A percentile compares a stretch with the other conserved stretches of the same genome.
Evolutionary conservation across 2,329 filamentous ascomycete genomes (phyloP).

Genomic region (Exophiala sideris): DNA sequence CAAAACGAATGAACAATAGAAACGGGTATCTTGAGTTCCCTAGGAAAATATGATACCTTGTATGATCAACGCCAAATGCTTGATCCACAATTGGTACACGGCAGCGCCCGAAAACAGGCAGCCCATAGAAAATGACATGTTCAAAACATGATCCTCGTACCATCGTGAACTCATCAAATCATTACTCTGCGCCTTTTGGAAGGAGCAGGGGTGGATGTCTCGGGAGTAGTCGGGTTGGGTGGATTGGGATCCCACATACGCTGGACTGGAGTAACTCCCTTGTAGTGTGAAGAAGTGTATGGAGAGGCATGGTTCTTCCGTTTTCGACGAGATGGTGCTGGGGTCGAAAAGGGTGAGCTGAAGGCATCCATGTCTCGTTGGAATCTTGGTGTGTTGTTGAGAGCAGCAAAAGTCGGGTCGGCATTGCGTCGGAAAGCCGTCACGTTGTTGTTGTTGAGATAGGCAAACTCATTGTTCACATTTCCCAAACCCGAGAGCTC

Average conservation of each 20-base stretch:
- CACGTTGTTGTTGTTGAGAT: constrained; percentile 66
- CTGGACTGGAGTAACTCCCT: constrained; percentile 29
- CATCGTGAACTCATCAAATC: constrained; percentile 24
- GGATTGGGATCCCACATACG: constrained; percentile 27
- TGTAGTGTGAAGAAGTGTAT: constrained; percentile 29
- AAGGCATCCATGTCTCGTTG: constrained; percentile 29
- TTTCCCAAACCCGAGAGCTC: constrained; percentile 14
- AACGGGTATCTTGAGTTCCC: neutral
- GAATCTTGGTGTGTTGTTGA: constrained; percentile 44
- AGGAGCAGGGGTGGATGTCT: constrained; percentile 21
- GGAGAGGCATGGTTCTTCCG: constrained; percentile 25
- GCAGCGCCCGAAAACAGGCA: constrained; percentile 4
- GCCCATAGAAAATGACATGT: constrained; percentile 12
- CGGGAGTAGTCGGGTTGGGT: constrained; percentile 14
- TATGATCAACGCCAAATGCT: constrained; percentile 11
- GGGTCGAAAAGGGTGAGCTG: constrained; percentile 23
- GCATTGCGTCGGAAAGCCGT: constrained; percentile 68
- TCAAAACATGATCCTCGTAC: constrained; percentile 12
- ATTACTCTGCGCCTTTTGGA: constrained; percentile 22
- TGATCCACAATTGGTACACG: constrained; percentile 18
- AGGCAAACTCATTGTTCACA: constrained; percentile 12
- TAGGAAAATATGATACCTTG: neutral
- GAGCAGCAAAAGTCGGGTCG: constrained; percentile 43
- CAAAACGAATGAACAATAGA: neutral
- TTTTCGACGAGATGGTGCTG: constrained; percentile 16